Evolutionary conservation across 208 protist genomes (phyloP).

Genomic region (Jaenimonas drosophilae): DNA sequence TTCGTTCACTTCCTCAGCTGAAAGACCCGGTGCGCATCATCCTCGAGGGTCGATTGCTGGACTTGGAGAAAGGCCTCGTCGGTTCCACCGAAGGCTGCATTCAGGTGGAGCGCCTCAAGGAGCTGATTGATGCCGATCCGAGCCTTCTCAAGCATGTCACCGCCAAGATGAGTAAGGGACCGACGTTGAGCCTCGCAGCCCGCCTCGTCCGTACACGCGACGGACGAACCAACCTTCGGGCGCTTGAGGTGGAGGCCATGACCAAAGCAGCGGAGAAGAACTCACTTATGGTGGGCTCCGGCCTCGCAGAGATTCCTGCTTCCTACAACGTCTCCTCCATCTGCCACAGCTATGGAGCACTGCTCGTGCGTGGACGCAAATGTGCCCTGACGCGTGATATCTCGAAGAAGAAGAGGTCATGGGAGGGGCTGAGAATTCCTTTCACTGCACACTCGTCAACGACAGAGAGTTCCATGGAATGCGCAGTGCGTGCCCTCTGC

Average conservation of each 20-base stretch:
- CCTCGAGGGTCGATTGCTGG: constrained; percentile 57
- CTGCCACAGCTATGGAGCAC: constrained; percentile 44
- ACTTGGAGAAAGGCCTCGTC: constrained; percentile 22
- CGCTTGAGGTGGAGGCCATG: constrained; percentile 26
- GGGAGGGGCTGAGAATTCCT: too few relatives aligned
- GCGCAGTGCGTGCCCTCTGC: constrained; percentile 60
- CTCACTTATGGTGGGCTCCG: constrained; percentile 45
- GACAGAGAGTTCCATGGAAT: constrained; percentile 21
- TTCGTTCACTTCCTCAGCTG: constrained; percentile 33
- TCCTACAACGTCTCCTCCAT: constrained; percentile 50
- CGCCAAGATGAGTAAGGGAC: constrained; percentile 6
- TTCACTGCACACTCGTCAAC: background rate
- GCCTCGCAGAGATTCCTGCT: constrained; percentile 30
- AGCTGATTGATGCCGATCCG: constrained; percentile 10
- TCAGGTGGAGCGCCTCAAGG: constrained; percentile 22
- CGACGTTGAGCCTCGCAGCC: constrained; percentile 17
- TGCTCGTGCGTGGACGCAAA: constrained; percentile 76
- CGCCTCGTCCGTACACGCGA: constrained; percentile 22
- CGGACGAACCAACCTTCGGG: constrained; percentile 35
- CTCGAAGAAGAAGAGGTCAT: background rate
- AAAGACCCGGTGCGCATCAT: constrained; percentile 34
- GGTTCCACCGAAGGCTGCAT: constrained; percentile 69
- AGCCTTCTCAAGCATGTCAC: constrained; percentile 6
- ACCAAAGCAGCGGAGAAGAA: constrained; percentile 36
- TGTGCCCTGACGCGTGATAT: constrained; percentile 55